Evolutionary conservation across 257 asterid species (phyloP).

Genomic region (Ocimum tenuiflorum): DNA sequence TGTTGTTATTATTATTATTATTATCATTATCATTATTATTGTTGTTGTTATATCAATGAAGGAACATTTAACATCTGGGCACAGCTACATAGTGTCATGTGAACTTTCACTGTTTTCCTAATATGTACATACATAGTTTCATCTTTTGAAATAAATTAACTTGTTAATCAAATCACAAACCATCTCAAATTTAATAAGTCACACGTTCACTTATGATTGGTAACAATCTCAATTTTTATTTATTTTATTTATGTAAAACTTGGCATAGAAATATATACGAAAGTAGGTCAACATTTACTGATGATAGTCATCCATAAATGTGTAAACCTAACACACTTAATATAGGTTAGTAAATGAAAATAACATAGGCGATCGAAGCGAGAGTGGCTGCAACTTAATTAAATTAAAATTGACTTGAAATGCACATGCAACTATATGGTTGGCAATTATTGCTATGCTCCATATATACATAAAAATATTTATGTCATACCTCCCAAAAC

Average conservation of each 20-base stretch:
- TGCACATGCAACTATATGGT: slow-evolving; percentile 22
- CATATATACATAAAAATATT: not conserved
- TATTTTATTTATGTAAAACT: not conserved
- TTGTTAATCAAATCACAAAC: too few relatives aligned
- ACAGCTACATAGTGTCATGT: too few relatives aligned
- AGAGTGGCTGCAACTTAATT: not conserved
- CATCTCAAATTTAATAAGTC: too few relatives aligned
- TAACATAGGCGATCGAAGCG: not conserved
- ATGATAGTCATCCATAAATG: slow-evolving; percentile 4
- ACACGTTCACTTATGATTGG: too few relatives aligned
- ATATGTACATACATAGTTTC: too few relatives aligned
- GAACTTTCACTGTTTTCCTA: too few relatives aligned
- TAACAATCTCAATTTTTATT: too few relatives aligned
- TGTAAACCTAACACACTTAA: not conserved
- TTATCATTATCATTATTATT: too few relatives aligned
- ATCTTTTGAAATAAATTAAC: too few relatives aligned
- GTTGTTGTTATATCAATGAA: too few relatives aligned
- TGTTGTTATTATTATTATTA: too few relatives aligned
- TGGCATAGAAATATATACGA: not conserved
- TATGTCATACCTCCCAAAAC: not conserved
- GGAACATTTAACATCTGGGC: too few relatives aligned
- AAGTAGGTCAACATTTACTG: slow-evolving; percentile 5
- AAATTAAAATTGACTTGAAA: not conserved
- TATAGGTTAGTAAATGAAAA: not conserved
- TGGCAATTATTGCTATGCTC: slow-evolving; percentile 11